These are phyloP conservation scores for Penicillium crystallinum DNA, from an alignment of 495 filamentous ascomycete genomes.

Conservation along the genomic window DNA sequence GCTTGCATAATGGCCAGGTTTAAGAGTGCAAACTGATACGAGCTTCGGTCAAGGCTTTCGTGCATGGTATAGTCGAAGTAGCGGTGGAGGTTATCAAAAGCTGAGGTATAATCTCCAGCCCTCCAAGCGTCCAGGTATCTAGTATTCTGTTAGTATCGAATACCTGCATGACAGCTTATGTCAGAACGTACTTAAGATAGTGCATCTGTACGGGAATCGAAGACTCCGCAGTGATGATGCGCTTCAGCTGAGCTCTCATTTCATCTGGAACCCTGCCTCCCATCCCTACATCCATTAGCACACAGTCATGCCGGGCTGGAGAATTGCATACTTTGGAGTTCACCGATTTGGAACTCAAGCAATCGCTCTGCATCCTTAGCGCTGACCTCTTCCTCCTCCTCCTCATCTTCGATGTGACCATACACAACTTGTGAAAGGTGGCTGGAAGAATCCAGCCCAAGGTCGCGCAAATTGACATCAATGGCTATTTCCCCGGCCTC, in stretches of 20 bases:
- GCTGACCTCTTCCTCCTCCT: constrained; percentile 50
- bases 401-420: constrained; percentile 47
- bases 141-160: constrained; percentile 1
- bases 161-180: not conserved
- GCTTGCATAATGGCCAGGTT: constrained; percentile 90
- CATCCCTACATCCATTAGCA: constrained; percentile 42
- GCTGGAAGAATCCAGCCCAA: constrained; percentile 33
- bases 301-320: not conserved
- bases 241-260: constrained; percentile 58
- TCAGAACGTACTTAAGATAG: constrained; percentile 59
- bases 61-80: constrained; percentile 99
- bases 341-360: constrained; percentile 80
- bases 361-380: constrained; percentile 79
- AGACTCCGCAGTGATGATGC: constrained; percentile 60
- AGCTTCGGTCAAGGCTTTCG: constrained; percentile 65
- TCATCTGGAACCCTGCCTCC: constrained; percentile 68
- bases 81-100: constrained; percentile 87
- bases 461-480: constrained; percentile 56
- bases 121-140: constrained; percentile 88
- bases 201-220: constrained; percentile 67
- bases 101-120: constrained; percentile 81
- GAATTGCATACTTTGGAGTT: constrained; percentile 66
- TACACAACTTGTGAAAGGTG: constrained; percentile 58
- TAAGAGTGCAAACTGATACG: constrained; percentile 95
- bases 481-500: constrained; percentile 56